Percentiles rank a stretch among this genome's conserved stretches.
Conservation (phyloP, 768 basidiomycete genomes). For the Boletus bicolor region DNA sequence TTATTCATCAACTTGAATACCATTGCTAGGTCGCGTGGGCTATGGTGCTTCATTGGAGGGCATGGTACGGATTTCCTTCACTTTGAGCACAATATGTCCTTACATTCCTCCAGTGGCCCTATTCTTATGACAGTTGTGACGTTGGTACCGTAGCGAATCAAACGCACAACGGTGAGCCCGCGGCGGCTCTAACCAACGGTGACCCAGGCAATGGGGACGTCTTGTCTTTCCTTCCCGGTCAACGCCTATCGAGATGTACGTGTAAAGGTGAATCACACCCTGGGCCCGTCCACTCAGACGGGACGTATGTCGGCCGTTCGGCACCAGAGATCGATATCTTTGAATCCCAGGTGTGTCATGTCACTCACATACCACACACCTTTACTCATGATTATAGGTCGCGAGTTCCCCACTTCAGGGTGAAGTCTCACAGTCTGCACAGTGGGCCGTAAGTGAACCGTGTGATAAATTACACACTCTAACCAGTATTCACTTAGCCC, state of each 20-base stretch:
- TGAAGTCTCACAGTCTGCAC: slow-evolving; percentile 80
- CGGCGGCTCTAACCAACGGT: slow-evolving; percentile 57
- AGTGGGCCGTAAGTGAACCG: slow-evolving; percentile 62
- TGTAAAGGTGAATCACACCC: slow-evolving; percentile 85
- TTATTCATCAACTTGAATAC: neutral
- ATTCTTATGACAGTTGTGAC: slow-evolving; percentile 83
- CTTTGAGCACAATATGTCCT: slow-evolving; percentile 1
- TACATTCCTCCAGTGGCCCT: slow-evolving; percentile 58
- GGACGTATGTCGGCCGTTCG: slow-evolving; percentile 73
- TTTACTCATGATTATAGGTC: slow-evolving; percentile 29
- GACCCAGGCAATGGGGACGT: slow-evolving; percentile 49
- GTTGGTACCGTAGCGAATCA: slow-evolving; percentile 92
- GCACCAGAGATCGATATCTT: slow-evolving; percentile 92
- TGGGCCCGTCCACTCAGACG: slow-evolving; percentile 74
- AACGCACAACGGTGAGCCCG: slow-evolving; percentile 62
- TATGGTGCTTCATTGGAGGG: slow-evolving; percentile 87
- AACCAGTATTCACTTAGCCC: slow-evolving; percentile 45
- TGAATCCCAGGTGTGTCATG: slow-evolving; percentile 63
- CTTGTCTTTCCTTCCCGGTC: slow-evolving; percentile 85
- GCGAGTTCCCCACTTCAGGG: slow-evolving; percentile 39
- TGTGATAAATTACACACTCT: neutral
- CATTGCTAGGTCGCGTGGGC: slow-evolving; percentile 64
- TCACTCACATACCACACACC: neutral
- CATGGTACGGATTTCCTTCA: slow-evolving; percentile 44
- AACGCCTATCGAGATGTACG: slow-evolving; percentile 84